Evolutionary conservation across 1,139 yeast species (phyloP).

Genomic region (Suhomyces chickasaworum): DNA sequence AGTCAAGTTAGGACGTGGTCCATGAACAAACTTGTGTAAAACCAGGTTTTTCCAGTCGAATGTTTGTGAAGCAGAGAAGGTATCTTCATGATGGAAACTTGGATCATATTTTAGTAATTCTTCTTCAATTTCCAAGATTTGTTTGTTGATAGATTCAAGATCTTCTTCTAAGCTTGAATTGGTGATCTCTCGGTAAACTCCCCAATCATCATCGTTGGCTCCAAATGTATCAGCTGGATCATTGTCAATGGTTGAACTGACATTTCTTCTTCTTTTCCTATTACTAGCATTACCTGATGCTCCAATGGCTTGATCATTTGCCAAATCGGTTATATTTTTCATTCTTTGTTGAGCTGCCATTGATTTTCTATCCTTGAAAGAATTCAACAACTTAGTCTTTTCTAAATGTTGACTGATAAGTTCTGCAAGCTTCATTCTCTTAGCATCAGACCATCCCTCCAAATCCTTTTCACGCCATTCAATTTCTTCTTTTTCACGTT

Average conservation of each 20-base stretch:
- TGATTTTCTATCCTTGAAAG: slow-evolving; percentile 85
- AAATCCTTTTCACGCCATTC: slow-evolving; percentile 79
- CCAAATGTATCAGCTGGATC: slow-evolving; percentile 96
- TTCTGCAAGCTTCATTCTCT: slow-evolving; percentile 60
- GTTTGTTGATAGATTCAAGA: slow-evolving; percentile 67
- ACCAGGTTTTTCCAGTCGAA: slow-evolving; percentile 84
- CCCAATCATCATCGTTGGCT: slow-evolving; percentile 96
- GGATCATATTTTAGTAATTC: slow-evolving; percentile 82
- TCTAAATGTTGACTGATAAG: slow-evolving; percentile 65
- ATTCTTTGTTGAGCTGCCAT: slow-evolving; percentile 90
- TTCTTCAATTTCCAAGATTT: slow-evolving; percentile 66
- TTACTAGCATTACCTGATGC: slow-evolving; percentile 27
- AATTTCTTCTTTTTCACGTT: slow-evolving; percentile 59
- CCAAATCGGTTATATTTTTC: slow-evolving; percentile 88
- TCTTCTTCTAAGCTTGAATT: slow-evolving; percentile 72
- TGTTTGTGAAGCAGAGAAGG: slow-evolving; percentile 67
- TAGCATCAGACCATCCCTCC: slow-evolving; percentile 75
- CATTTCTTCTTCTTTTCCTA: slow-evolving; percentile 55
- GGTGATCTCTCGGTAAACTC: slow-evolving; percentile 81
- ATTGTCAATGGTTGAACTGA: slow-evolving; percentile 70
- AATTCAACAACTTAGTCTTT: slow-evolving; percentile 68
- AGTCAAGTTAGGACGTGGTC: slow-evolving; percentile 68
- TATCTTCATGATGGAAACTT: slow-evolving; percentile 79
- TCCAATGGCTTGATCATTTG: slow-evolving; percentile 53
- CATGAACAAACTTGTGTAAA: slow-evolving; percentile 83